phyloP scores from a whole-genome alignment of 192 early-diverging fungal species.

The Chytriomyces sp. region DNA sequence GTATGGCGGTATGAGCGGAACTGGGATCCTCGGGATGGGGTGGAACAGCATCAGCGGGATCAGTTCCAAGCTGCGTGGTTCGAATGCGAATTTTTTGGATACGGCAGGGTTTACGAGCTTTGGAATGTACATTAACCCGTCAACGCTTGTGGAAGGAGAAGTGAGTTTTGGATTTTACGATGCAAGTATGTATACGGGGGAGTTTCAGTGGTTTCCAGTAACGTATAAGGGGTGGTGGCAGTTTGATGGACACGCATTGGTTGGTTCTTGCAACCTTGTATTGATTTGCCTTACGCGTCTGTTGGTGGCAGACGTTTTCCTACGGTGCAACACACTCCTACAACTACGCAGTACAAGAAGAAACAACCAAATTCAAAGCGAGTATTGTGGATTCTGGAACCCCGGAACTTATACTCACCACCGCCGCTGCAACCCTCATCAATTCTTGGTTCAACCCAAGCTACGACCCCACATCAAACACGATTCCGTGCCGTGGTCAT shows the following conservation, averaged over 20 bases:
- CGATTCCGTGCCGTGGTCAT: background rate
- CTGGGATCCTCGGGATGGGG: slow-evolving; percentile 1
- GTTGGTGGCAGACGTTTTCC: too few species aligned
- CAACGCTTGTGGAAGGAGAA: background rate
- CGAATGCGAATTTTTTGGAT: slow-evolving; percentile 14
- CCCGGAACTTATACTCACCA: background rate
- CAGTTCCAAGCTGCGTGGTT: background rate
- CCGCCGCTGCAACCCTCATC: background rate
- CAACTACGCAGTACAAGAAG: too few species aligned
- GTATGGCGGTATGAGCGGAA: background rate
- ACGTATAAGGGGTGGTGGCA: slow-evolving; percentile 3
- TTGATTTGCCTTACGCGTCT: too few species aligned
- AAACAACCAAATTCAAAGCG: too few species aligned
- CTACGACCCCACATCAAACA: background rate
- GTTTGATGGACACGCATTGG: background rate
- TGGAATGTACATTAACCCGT: slow-evolving; percentile 16
- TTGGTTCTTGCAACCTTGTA: too few species aligned
- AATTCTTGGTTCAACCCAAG: slow-evolving; percentile 8
- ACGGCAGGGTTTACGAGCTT: background rate
- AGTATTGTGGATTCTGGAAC: slow-evolving; percentile 11
- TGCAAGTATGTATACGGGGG: background rate
- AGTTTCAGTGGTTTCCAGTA: slow-evolving; percentile 2
- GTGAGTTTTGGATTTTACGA: slow-evolving; percentile 10
- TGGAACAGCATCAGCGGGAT: background rate
- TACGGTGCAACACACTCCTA: too few species aligned